Percentiles rank a stretch among this genome's conserved stretches.
Evolutionary conservation across 768 basidiomycete species (phyloP).

Genomic region (Collybia mongolica): DNA sequence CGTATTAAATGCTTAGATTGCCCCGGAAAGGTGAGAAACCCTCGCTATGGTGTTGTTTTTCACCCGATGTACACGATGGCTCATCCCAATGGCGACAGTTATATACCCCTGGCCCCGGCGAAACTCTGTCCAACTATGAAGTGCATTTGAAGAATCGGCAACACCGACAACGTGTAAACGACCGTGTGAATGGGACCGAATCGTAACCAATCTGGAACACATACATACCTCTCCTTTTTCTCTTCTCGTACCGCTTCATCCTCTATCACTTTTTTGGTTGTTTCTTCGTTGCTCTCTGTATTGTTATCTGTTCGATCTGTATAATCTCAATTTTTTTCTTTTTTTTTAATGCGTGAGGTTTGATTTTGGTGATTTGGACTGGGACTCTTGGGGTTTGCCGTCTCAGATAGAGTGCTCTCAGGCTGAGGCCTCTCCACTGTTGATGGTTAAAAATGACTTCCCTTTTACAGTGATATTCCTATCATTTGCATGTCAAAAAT

Average conservation of each 20-base stretch:
- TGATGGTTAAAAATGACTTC: no score
- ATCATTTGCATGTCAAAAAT: no score
- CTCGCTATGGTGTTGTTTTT: background rate
- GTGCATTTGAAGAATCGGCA: constrained; percentile 87
- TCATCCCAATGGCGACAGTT: constrained; percentile 29
- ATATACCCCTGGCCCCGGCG: constrained; percentile 87
- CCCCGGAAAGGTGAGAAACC: constrained; percentile 76
- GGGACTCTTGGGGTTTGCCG: no score
- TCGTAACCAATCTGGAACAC: constrained; percentile 15
- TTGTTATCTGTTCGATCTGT: constrained; percentile 33
- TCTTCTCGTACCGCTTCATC: background rate
- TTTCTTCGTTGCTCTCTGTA: constrained; percentile 27
- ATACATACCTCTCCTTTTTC: background rate
- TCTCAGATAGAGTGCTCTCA: no score
- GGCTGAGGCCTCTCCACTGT: no score
- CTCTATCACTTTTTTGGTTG: constrained; percentile 11
- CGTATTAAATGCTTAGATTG: constrained; percentile 89
- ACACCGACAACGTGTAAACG: constrained; percentile 73
- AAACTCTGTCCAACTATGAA: constrained; percentile 87
- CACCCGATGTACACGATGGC: no score
- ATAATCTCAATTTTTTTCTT: constrained; percentile 5
- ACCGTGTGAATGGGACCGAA: constrained; percentile 38
- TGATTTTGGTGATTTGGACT: no score
- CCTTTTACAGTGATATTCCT: no score
- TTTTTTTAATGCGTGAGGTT: no score